phyloP scores from a whole-genome alignment of 345 rosid genomes.

The Melaleuca alternifolia region DNA sequence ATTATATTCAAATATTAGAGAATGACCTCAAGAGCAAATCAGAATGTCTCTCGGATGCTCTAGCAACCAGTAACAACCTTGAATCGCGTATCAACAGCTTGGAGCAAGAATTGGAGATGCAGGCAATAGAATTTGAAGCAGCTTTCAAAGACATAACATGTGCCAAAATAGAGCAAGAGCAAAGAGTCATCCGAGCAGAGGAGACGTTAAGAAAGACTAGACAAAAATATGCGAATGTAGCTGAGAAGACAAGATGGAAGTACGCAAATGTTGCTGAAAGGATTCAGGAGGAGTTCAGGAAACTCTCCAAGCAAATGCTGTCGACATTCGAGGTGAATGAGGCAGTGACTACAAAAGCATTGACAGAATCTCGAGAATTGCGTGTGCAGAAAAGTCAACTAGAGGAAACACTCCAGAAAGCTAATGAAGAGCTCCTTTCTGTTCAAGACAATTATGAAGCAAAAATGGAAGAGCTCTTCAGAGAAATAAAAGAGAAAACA shows the following conservation, averaged over 20 bases:
- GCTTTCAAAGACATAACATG: slow-evolving; percentile 15
- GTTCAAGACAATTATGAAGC: slow-evolving; percentile 11
- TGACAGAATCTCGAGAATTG: slow-evolving; percentile 25
- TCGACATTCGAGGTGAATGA: slow-evolving; percentile 31
- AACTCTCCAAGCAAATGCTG: slow-evolving; percentile 24
- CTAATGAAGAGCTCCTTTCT: slow-evolving; percentile 13
- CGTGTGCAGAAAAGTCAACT: slow-evolving; percentile 15
- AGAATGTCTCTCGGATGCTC: slow-evolving; percentile 2
- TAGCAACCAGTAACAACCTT: slow-evolving; percentile 10
- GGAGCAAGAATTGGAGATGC: slow-evolving; percentile 28
- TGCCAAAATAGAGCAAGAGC: slow-evolving; percentile 24
- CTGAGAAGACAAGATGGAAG: slow-evolving; percentile 24
- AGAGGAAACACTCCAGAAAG: slow-evolving; percentile 22
- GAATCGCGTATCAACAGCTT: slow-evolving; percentile 11
- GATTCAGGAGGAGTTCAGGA: slow-evolving; percentile 34
- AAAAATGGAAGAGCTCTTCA: slow-evolving; percentile 10
- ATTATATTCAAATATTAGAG: slow-evolving; percentile 17
- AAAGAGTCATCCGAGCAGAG: slow-evolving; percentile 35
- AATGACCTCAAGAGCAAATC: slow-evolving; percentile 1
- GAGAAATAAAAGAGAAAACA: slow-evolving; percentile 8
- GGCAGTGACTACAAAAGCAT: slow-evolving; percentile 24
- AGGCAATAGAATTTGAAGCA: slow-evolving; percentile 14
- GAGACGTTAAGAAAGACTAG: slow-evolving; percentile 19
- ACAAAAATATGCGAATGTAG: slow-evolving; percentile 19
- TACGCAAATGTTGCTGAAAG: slow-evolving; percentile 23